Evolutionary conservation across 2,329 filamentous ascomycete species (phyloP).

Genomic region (Phaeosphaeria sp.): DNA sequence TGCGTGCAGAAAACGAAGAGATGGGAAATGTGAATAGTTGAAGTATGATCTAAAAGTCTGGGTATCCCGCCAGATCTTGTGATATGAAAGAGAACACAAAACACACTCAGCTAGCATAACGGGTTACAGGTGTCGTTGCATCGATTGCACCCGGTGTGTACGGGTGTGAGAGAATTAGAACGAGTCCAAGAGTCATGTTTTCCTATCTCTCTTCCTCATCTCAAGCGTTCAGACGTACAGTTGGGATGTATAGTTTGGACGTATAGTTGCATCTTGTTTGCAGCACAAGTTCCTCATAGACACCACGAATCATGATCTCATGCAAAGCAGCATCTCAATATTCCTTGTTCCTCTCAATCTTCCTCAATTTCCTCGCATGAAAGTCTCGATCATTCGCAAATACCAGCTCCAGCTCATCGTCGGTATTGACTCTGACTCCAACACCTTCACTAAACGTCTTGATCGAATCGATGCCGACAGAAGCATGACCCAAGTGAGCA

Average conservation of each 20-base stretch:
- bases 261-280: neutral
- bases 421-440: constrained; percentile 7
- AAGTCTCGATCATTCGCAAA: constrained; percentile 9
- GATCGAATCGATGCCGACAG: constrained; percentile 6
- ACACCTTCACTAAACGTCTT: constrained; percentile 8
- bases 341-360: neutral
- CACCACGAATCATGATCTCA: neutral
- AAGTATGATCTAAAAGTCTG: too few relatives aligned
- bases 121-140: too few relatives aligned
- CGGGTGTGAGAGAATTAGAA: too few relatives aligned
- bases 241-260: neutral
- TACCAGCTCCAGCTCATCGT: constrained; percentile 9
- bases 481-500: constrained; percentile 3
- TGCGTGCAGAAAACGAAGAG: too few relatives aligned
- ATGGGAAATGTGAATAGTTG: too few relatives aligned
- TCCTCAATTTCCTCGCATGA: neutral
- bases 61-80: too few relatives aligned
- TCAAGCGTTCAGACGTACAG: neutral
- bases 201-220: too few relatives aligned
- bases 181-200: too few relatives aligned
- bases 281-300: neutral
- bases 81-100: too few relatives aligned
- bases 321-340: neutral
- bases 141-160: too few relatives aligned
- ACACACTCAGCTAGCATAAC: too few relatives aligned